These are phyloP conservation scores for Exophiala sideris DNA, from an alignment of 2,329 filamentous ascomycete species.

Conservation along the genomic window DNA sequence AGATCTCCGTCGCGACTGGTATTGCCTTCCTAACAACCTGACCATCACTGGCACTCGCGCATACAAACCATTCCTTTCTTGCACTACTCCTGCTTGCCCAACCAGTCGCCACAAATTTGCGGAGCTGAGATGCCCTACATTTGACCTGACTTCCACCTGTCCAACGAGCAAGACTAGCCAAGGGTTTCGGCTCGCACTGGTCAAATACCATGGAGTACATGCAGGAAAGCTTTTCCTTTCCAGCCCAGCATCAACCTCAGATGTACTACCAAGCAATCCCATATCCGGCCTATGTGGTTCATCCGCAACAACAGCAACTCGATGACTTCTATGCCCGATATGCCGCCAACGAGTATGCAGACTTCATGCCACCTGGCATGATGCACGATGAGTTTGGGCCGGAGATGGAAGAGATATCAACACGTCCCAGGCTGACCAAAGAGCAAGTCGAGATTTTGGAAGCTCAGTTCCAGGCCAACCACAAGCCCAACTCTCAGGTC, in stretches of 20 bases:
- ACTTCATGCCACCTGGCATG: slow-evolving; percentile 41
- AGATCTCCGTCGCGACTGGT: too few relatives aligned
- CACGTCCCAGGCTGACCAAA: slow-evolving; percentile 49
- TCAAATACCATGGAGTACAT: slow-evolving; percentile 12
- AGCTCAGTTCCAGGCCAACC: slow-evolving; percentile 48
- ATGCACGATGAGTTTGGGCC: slow-evolving; percentile 42
- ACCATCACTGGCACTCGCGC: background rate
- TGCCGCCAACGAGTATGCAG: slow-evolving; percentile 37
- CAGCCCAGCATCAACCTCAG: slow-evolving; percentile 23
- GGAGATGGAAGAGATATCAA: slow-evolving; percentile 47
- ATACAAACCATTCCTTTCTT: background rate
- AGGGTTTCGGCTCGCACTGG: background rate
- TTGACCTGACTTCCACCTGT: background rate
- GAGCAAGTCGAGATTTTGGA: slow-evolving; percentile 51
- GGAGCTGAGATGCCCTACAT: background rate
- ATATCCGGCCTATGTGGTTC: slow-evolving; percentile 14
- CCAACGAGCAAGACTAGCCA: background rate
- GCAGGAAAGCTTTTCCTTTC: slow-evolving; percentile 14
- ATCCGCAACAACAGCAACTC: slow-evolving; percentile 18
- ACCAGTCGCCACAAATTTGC: background rate
- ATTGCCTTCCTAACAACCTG: too few relatives aligned
- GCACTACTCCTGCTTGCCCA: background rate
- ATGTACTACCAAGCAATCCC: slow-evolving; percentile 21
- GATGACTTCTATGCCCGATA: slow-evolving; percentile 18
- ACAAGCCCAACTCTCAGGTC: slow-evolving; percentile 49